These are phyloP conservation scores for Epicoccum nigrum DNA, from an alignment of 2,329 filamentous ascomycete genomes.

Conservation along the genomic window DNA sequence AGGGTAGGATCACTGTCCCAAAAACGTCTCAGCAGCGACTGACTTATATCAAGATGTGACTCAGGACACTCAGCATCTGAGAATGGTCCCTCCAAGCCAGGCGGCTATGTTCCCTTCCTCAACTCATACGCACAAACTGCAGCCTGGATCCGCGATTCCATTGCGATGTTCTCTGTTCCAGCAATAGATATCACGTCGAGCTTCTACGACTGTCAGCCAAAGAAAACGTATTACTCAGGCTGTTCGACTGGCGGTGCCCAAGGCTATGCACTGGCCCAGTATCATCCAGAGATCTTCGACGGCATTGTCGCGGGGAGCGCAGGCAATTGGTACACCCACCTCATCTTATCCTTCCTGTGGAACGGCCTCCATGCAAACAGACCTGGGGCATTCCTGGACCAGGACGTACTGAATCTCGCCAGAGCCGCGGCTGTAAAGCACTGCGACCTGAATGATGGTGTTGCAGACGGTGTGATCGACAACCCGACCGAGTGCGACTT, in stretches of 20 bases:
- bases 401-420: not conserved
- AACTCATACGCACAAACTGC: not conserved
- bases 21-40: not conserved
- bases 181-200: not conserved
- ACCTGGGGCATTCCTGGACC: not conserved
- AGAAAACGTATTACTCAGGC: not conserved
- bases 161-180: not conserved
- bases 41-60: not conserved
- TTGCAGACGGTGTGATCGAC: not conserved
- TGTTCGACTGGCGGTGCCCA: not conserved
- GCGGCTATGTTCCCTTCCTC: not conserved
- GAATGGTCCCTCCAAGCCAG: not conserved
- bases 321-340: not conserved
- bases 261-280: not conserved
- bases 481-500: not conserved
- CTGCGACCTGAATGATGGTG: not conserved
- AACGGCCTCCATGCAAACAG: not conserved
- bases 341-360: not conserved
- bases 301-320: not conserved
- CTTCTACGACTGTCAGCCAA: not conserved
- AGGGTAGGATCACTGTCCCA: not conserved
- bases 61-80: not conserved
- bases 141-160: not conserved
- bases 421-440: not conserved
- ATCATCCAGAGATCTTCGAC: not conserved